Base-by-base conservation (phyloP, 352 stramenopile species). In the Pythium scleroteichum region DNA sequence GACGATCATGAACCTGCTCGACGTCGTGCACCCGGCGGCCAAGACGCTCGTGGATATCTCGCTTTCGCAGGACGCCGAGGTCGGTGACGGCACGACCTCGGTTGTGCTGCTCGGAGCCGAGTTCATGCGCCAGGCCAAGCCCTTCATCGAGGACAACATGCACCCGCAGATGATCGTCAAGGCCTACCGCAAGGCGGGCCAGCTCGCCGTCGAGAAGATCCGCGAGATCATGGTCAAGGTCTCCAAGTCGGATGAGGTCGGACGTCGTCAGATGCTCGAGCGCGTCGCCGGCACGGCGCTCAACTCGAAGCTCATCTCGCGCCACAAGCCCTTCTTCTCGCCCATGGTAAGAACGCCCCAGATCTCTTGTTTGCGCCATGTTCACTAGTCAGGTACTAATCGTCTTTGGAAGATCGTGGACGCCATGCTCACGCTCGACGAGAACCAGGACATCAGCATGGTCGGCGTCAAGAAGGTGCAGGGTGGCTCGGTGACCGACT, bases 11-110 rank as follows among this genome's bases (percentile, higher is more conserved):
- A 97, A 97, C 69, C 68, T 97, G 48, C 72, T 99, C 47, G 97
- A 99, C 64, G 98, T 99, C 66, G 96, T 98, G 46, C 97, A 99
- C 85, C 97, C 97, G 23, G 97, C 97, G 16, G 97, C 97, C 59
- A 99, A 98, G 76, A 99, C 96, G 50, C 79, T 99, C 20, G 97
- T 99, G 47, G 97, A 99, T 72, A 99, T 99, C 44, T 96, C 89
- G 54, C 85, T 97, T 59, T 96, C 89, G 46, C 85, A 98, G 75
- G 78, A 98, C 53, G 82, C 82, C 39, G 81, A 92, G 64, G 80
- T 92, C 55, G 93, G 93, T 27, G 93, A 98, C 62, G 93, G 93
- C 64, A 99, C 97, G 13, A 99, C 97, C 7, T 98, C 92, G 8
- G 97, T 99, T 16, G 97, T 99, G 45, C 79, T 99, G 16, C 76